Evolutionary conservation across 352 stramenopile genomes (phyloP), one percentile per base, ranked within the genome.

Genomic region (Phytophthora constricta): DNA sequence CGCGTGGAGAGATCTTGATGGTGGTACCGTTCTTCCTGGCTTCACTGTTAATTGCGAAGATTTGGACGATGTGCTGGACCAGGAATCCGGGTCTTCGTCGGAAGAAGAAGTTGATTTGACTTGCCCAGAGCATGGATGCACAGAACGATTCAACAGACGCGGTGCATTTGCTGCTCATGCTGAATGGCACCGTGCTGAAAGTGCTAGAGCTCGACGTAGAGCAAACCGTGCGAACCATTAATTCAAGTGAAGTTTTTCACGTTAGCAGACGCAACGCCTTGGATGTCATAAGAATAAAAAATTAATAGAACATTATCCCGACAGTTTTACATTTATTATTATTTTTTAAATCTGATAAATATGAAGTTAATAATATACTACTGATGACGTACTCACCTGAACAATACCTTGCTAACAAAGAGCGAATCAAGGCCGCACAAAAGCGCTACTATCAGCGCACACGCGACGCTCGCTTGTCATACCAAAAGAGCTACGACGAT

Each of bases 21-120:
- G n/a, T n/a, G n/a, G n/a, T n/a, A n/a, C n/a, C n/a, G n/a, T n/a
- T n/a, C n/a, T n/a, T n/a, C n/a, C n/a, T n/a, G n/a, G n/a, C n/a
- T 42, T 49, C 41, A 64, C 46, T 42, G 46, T 70, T 60, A 27
- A 47, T 57, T 52, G 37, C 39, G 39, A 58, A 60, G 62, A 54
- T 54, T 57, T 65, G 62, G 42, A 65, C 46, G 19, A 41, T 58
- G 47, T 64, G 43, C 60, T 64, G 54, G 39, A 70, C 47, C 54
- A 70, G 48, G 41, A 60, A 52, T 60, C 62, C 26, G 62, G 62
- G 58, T 70, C 62, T 28, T 70, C 42, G 14, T 65, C 54, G 22
- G 55, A 65, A 70, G 62, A 65, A 55, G 62, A 65, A 57, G 55
- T 70, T 53, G 55, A 62, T 47, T 16, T 54, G 2, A 17, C 1